Conservation (phyloP, 2,329 filamentous ascomycete species). For the Daldinia eschscholtzii region DNA sequence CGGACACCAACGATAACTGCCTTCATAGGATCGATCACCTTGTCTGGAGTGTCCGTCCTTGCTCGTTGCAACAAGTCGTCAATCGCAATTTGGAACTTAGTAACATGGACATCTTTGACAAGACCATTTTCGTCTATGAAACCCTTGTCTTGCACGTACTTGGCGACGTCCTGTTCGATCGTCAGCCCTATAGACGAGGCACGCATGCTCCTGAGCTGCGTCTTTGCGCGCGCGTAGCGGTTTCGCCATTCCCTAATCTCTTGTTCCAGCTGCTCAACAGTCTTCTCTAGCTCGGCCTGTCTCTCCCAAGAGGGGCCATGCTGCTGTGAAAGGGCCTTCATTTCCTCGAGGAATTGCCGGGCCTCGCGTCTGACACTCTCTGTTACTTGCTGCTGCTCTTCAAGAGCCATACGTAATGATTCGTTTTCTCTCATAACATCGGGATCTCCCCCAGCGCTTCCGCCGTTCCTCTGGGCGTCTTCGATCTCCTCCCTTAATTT, state of each 20-base stretch:
- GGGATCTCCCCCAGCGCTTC: slow-evolving; percentile 56
- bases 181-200: slow-evolving; percentile 82
- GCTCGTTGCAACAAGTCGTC: slow-evolving; percentile 88
- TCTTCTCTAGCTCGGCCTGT: slow-evolving; percentile 81
- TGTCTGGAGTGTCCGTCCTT: slow-evolving; percentile 77
- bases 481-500: slow-evolving; percentile 75
- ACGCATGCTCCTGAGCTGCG: slow-evolving; percentile 84
- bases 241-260: slow-evolving; percentile 92
- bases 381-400: slow-evolving; percentile 83
- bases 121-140: slow-evolving; percentile 80
- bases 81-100: slow-evolving; percentile 93
- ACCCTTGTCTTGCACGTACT: slow-evolving; percentile 73
- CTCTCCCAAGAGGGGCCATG: slow-evolving; percentile 83
- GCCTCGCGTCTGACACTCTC: slow-evolving; percentile 90
- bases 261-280: slow-evolving; percentile 80
- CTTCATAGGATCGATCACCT: slow-evolving; percentile 88
- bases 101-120: slow-evolving; percentile 92
- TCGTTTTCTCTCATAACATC: slow-evolving; percentile 78
- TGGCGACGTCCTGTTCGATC: slow-evolving; percentile 76
- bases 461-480: slow-evolving; percentile 58
- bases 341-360: slow-evolving; percentile 85
- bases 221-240: slow-evolving; percentile 88
- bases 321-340: slow-evolving; percentile 86
- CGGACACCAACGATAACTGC: slow-evolving; percentile 84
- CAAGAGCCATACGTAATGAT: slow-evolving; percentile 72